These are phyloP conservation scores for Dendrostoma leiphaemia DNA, from an alignment of 2,329 filamentous ascomycete genomes.

Conservation along the genomic window DNA sequence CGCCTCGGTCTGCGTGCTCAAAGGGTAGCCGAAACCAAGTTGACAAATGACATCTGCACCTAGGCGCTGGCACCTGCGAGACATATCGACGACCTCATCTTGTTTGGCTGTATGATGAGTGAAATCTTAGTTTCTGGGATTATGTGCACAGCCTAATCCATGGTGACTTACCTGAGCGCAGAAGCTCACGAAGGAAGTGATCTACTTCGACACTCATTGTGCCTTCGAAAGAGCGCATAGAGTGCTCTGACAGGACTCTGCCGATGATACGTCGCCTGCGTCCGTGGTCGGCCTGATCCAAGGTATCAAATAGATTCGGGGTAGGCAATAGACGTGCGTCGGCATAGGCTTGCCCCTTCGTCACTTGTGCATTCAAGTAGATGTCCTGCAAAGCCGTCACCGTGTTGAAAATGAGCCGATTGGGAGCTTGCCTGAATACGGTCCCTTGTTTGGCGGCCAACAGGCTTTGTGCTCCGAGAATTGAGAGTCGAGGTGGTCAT, in stretches of 20 bases:
- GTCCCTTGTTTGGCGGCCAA: neutral
- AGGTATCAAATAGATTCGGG: constrained; percentile 9
- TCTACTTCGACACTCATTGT: constrained; percentile 14
- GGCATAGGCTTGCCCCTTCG: constrained; percentile 2
- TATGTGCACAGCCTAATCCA: too few relatives aligned
- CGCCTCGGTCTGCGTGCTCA: neutral
- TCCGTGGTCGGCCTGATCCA: constrained; percentile 16
- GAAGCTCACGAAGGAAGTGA: neutral
- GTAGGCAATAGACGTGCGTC: neutral
- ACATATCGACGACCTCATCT: neutral
- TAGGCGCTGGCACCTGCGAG: neutral
- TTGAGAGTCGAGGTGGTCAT: neutral
- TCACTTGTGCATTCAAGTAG: constrained; percentile 13
- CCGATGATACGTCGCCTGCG: constrained; percentile 18
- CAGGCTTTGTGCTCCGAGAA: neutral
- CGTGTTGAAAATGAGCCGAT: constrained; percentile 20
- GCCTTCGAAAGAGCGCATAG: constrained; percentile 19
- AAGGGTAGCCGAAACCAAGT: neutral
- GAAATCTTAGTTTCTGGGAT: too few relatives aligned
- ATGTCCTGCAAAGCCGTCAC: constrained; percentile 17
- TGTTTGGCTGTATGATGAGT: too few relatives aligned
- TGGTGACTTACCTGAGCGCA: too few relatives aligned
- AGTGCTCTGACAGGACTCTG: constrained; percentile 19
- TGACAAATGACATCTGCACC: constrained; percentile 2
- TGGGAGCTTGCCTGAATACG: constrained; percentile 15